phyloP scores from a whole-genome alignment of 1,139 yeast genomes.

The Cylindricascospora bacillispora region DNA sequence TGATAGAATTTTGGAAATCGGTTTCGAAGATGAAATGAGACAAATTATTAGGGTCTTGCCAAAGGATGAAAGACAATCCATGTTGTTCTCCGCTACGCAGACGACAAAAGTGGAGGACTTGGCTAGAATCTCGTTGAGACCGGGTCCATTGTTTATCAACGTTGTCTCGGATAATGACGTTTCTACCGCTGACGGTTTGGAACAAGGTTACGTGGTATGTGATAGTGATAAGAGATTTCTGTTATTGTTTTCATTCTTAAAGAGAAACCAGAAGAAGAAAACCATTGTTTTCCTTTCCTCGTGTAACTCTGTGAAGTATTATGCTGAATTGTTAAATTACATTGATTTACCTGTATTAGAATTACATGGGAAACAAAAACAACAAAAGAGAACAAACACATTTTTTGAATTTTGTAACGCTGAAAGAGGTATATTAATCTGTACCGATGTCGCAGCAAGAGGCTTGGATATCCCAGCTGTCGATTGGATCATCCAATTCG shows the following conservation, averaged over 20 bases:
- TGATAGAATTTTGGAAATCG: constrained; percentile 91
- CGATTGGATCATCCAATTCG: constrained; percentile 95
- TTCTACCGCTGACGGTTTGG: constrained; percentile 93
- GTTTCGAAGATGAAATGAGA: constrained; percentile 97
- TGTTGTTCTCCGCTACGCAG: constrained; percentile 97
- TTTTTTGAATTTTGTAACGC: constrained; percentile 97
- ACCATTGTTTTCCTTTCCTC: constrained; percentile 90
- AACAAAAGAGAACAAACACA: constrained; percentile 94
- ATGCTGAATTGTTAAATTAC: constrained; percentile 86
- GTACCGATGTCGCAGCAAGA: constrained; percentile 98
- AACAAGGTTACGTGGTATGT: constrained; percentile 96
- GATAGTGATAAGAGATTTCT: constrained; percentile 91
- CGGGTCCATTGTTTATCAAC: constrained; percentile 91
- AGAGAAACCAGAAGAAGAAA: constrained; percentile 81
- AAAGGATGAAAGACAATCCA: constrained; percentile 85
- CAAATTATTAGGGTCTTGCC: constrained; percentile 93
- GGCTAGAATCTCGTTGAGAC: constrained; percentile 88
- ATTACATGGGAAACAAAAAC: constrained; percentile 95
- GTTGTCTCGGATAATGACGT: constrained; percentile 75
- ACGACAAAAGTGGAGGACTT: constrained; percentile 97
- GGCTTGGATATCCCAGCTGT: constrained; percentile 96
- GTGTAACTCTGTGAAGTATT: constrained; percentile 93
- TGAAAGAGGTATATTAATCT: constrained; percentile 77
- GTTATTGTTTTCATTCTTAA: constrained; percentile 79
- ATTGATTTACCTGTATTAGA: constrained; percentile 94